Evolutionary conservation across 345 rosid species (phyloP).

Genomic region (Salix udensis): DNA sequence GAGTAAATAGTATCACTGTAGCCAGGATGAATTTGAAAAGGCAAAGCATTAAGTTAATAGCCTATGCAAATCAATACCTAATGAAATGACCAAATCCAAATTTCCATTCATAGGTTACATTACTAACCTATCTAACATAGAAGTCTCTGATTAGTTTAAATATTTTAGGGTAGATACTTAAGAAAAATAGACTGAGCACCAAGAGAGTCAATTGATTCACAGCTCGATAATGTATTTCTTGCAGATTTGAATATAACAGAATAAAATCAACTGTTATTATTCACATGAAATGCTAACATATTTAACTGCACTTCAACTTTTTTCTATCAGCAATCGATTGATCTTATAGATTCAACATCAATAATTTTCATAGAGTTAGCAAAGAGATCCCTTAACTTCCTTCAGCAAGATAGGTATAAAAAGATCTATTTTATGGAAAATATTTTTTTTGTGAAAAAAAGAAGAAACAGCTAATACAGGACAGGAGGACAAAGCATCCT

Average conservation of each 20-base stretch:
- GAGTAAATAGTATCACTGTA: not conserved
- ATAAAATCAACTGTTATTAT: not conserved
- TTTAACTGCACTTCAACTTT: not conserved
- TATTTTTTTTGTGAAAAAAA: not conserved
- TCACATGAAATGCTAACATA: not conserved
- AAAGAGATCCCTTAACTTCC: not conserved
- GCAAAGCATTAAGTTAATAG: not conserved
- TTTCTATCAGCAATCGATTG: not conserved
- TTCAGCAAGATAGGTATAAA: not conserved
- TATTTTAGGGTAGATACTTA: not conserved
- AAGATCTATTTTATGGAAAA: not conserved
- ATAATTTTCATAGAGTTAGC: not conserved
- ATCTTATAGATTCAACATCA: not conserved
- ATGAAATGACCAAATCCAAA: not conserved
- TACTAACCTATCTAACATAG: not conserved
- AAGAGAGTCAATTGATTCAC: not conserved
- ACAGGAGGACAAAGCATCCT: not conserved
- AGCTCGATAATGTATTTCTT: not conserved
- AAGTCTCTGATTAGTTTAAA: not conserved
- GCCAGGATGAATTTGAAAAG: not conserved
- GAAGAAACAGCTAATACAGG: not conserved
- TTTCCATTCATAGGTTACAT: not conserved
- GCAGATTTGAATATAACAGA: not conserved
- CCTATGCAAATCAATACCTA: not conserved
- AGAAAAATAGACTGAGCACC: not conserved